Conservation (phyloP, 1,284 basidiomycete genomes). For the Gomphus bonarii region DNA sequence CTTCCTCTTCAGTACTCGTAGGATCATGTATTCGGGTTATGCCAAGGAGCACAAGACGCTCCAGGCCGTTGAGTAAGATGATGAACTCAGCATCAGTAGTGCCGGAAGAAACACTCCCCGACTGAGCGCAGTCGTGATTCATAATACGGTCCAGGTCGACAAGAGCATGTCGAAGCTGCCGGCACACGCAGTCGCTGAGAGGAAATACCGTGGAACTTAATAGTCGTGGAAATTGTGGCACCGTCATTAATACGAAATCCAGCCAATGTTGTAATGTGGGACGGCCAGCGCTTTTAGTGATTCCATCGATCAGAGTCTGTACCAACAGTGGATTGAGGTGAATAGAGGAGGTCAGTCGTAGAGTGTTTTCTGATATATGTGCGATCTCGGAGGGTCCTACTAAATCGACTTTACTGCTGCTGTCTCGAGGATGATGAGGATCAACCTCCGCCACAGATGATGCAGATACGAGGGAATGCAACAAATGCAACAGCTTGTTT, state of each 20-base stretch:
- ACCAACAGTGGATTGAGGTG: constrained; percentile 61
- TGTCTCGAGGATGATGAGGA: constrained; percentile 19
- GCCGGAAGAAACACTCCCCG: constrained; percentile 28
- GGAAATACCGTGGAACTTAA: constrained; percentile 63
- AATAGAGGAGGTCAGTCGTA: constrained; percentile 22
- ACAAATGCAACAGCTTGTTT: constrained; percentile 85
- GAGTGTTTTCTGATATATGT: constrained; percentile 5
- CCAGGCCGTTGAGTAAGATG: constrained; percentile 75
- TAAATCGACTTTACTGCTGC: constrained; percentile 24
- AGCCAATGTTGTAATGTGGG: constrained; percentile 90
- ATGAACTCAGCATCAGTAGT: constrained; percentile 74
- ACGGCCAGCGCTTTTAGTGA: constrained; percentile 59
- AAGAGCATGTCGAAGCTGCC: constrained; percentile 56
- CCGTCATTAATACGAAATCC: constrained; percentile 88
- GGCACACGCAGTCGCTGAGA: constrained; percentile 73
- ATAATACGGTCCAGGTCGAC: constrained; percentile 41
- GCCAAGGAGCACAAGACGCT: constrained; percentile 65
- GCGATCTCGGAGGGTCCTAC: constrained; percentile 18
- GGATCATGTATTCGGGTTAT: constrained; percentile 30
- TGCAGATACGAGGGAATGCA: constrained; percentile 76
- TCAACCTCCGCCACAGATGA: constrained; percentile 22
- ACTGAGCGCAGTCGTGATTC: constrained; percentile 22
- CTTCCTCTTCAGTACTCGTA: constrained; percentile 47
- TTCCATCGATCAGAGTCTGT: constrained; percentile 73
- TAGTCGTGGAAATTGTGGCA: constrained; percentile 71